Base-by-base conservation (phyloP, 2,329 filamentous ascomycete genomes). In the Claviceps lovelessii region DNA sequence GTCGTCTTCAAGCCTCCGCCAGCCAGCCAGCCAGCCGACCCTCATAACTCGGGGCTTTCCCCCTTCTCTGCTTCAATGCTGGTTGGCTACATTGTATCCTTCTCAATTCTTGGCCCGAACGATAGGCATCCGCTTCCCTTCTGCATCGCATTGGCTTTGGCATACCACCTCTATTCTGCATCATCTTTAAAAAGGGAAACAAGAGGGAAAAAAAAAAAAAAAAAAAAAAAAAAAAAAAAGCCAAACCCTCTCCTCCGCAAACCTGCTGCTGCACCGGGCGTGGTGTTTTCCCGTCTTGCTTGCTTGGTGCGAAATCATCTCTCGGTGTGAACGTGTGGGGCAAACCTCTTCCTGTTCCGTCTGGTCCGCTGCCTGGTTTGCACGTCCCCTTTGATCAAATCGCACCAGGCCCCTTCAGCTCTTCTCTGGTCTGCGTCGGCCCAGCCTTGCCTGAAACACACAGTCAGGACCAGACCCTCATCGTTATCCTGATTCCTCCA, bases 381-480 rank as follows among this genome's bases (percentile, higher is more conserved):
- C 53, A 53, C 50, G 37, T 51, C 37, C 52, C 48, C 52, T 53
- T 54, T 55, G 35, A 37, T 37, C 33, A 23, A 23, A 23, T 23
- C 35, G 35, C 35, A 42, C 28, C 49, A 23, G 42, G 31, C 46
- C 46, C 47, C 42, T 56, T 49, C 54, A 51, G 53, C 55, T 39
- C 55, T 39, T 49, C 41, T 37, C 45, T 28, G 46, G 46, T 23
- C 52, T 29, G 23, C 45, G 33, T 55, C 19, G 49, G 57, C 54
- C 58, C 58, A 59, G 58, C 56, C 57, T 57, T 60, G 61, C 59
- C 61, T 62, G 61, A 63, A 63, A 62, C 61, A 61, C 54, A 52
- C 54, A 52, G 49, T 31, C 49, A 55, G 50, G 55, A 57, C 52
- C 53, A 39, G 49, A 51, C 44, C 48, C 54, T 50, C 55, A 55